Percentiles rank a stretch among this genome's conserved stretches.
These are phyloP conservation scores for Vitis hybrid DNA, from an alignment of 177 flowering plant genomes.

Conservation along the genomic window DNA sequence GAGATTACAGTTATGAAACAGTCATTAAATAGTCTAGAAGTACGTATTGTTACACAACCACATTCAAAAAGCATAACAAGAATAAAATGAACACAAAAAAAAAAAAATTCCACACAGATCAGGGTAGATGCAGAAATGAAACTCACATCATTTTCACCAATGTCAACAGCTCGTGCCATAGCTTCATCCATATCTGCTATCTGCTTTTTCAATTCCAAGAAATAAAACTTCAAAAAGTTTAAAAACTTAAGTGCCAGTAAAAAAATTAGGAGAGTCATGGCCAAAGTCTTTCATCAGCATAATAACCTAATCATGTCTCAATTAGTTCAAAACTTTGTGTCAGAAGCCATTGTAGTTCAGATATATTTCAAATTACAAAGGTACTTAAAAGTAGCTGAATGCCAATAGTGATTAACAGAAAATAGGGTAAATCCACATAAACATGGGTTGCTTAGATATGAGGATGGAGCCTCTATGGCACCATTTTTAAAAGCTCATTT, in stretches of 20 bases:
- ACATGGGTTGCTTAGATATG: no score
- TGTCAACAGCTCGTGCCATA: conserved; percentile 95
- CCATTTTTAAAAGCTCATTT: no score
- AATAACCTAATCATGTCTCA: no score
- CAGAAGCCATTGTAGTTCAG: no score
- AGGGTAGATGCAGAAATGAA: background rate
- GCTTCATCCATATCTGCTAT: conserved; percentile 86
- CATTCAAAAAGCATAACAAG: background rate
- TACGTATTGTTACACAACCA: background rate
- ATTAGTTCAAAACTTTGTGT: no score
- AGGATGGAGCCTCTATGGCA: no score
- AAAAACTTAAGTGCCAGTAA: no score
- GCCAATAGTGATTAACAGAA: no score
- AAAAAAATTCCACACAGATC: background rate
- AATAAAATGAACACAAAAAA: background rate
- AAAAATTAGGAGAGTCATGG: background rate
- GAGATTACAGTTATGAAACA: background rate
- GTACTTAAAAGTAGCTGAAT: no score
- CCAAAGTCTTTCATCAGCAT: background rate
- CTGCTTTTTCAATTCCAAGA: conserved; percentile 32
- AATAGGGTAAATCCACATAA: no score
- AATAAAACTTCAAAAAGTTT: background rate
- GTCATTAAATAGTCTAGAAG: background rate
- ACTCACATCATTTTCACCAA: conserved; percentile 92
- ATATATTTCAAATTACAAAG: no score